These are phyloP conservation scores for Septoria petroselini DNA, from an alignment of 2,329 filamentous ascomycete genomes.

Conservation along the genomic window DNA sequence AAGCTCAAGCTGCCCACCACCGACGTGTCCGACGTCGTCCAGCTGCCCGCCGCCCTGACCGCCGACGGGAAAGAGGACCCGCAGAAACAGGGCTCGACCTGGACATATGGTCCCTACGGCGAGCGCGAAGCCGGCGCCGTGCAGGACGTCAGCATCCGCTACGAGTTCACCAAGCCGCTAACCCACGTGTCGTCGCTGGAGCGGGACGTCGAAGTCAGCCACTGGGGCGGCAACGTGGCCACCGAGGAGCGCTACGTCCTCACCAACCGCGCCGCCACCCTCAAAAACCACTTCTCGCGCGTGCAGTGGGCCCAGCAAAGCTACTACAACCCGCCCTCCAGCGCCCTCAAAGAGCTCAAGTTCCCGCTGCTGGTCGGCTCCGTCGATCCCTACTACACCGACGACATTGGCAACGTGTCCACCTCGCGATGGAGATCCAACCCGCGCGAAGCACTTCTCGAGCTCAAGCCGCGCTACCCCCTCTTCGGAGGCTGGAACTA, in stretches of 20 bases:
- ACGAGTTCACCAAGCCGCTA: conserved; percentile 92
- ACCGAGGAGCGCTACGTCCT: conserved; percentile 92
- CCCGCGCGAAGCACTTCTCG: conserved; percentile 64
- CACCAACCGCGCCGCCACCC: conserved; percentile 76
- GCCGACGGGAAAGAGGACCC: conserved; percentile 65
- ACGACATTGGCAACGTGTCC: conserved; percentile 94
- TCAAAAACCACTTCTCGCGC: conserved; percentile 52
- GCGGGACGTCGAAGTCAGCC: conserved; percentile 89
- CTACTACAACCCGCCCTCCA: conserved; percentile 67
- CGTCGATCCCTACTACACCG: conserved; percentile 86
- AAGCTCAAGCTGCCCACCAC: conserved; percentile 83
- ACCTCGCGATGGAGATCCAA: conserved; percentile 82
- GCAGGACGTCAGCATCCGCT: conserved; percentile 74
- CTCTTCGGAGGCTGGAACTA: conserved; percentile 98
- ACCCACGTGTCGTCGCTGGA: conserved; percentile 75
- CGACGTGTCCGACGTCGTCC: conserved; percentile 75
- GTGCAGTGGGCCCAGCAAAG: conserved; percentile 48
- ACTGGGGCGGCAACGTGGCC: conserved; percentile 96
- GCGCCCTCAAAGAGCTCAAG: conserved; percentile 76
- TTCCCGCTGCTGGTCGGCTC: conserved; percentile 78
- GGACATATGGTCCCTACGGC: conserved; percentile 86
- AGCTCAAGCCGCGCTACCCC: conserved; percentile 92
- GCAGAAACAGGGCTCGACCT: conserved; percentile 76
- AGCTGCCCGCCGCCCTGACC: conserved; percentile 56
- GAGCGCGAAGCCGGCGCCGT: conserved; percentile 74